Base-by-base conservation (phyloP, 768 basidiomycete genomes). In the Mycena polygramma region DNA sequence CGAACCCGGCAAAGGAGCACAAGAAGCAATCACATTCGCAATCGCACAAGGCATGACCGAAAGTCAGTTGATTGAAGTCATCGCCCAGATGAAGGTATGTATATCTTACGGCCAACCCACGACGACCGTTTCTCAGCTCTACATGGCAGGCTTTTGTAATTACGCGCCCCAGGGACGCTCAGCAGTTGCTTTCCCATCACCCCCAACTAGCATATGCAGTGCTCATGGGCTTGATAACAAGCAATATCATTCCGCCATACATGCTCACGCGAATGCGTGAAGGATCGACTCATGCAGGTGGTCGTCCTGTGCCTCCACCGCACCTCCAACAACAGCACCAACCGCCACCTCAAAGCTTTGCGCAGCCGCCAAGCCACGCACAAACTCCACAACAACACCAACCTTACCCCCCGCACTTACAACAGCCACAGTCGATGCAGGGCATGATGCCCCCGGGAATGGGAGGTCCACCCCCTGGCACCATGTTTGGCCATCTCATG, bases 171-270 rank as follows among this genome's bases (percentile, higher is more conserved):
- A 96, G 97, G 59, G 93, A 96, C 81, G 97, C 97, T 41, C 87
- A 91, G 62, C 83, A 87, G 2, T 83, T 99, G 46, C 87, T 99
- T 52, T 83, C 90, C 30, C 86, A 90, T 20, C 92, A 98, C 75
- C 98, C 98, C 20, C 97, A 99, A 81, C 87, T 98, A 7, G 93
- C 96, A 2, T 99, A 98, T 79, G 98, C 98, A 6, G 86, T 99
- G 17, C 98, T 99, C 85, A 97, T 98, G 81, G 93, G 95, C 0
- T 88, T 99, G 72, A 83, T 99, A 11, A 82, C 98, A 57, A 95
- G 97, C 87, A 94, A 96, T 75, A 94, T 99, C 20, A 94, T 99
- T 48, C 96, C 98, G 73, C 88, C 94, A 4, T 88, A 90, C 7
- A 90, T 98, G 57, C 85, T 99, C 4, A 90, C 94, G 76, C 92